A percentile compares a stretch with the other conserved stretches of the same genome.
Conservation (phyloP, 306 rosid species). For the Mimosa pudica region DNA sequence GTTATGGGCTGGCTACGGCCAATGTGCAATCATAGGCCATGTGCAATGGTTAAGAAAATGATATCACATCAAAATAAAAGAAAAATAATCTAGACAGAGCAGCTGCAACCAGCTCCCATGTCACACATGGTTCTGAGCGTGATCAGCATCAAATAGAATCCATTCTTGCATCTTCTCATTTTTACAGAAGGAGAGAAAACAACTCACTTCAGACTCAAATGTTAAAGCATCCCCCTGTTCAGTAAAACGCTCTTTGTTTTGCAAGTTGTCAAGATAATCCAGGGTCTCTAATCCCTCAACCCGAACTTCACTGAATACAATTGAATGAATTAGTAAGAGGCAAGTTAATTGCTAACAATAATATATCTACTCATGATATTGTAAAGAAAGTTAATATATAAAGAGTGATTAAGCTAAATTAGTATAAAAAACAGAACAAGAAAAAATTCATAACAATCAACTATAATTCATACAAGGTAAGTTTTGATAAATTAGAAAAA, state of each 20-base stretch:
- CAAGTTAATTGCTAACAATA: not conserved
- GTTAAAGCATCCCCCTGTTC: conserved; percentile 98
- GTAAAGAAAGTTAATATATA: not conserved
- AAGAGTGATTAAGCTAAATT: conserved; percentile 2
- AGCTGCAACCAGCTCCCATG: not conserved
- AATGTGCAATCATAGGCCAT: not conserved
- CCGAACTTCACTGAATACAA: conserved; percentile 86
- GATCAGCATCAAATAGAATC: conserved; percentile 10
- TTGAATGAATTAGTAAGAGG: conserved; percentile 38
- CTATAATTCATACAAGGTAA: conserved; percentile 26
- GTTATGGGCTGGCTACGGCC: conserved; percentile 11
- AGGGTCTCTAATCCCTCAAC: conserved; percentile 96
- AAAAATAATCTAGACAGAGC: not conserved
- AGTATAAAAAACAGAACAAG: conserved; percentile 3
- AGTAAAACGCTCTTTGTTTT: conserved; percentile 78
- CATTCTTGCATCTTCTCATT: conserved; percentile 13
- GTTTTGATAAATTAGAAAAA: conserved; percentile 23
- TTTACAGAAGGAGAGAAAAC: conserved; percentile 9
- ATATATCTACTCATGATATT: conserved; percentile 7
- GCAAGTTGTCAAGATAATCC: conserved; percentile 94
- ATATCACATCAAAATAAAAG: conserved; percentile 3
- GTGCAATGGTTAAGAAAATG: not conserved
- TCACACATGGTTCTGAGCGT: conserved; percentile 11
- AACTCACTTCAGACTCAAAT: conserved; percentile 90
- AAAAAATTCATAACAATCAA: not conserved